Base-by-base conservation (phyloP, 106 monocot genomes). In the Apostasia shenzhenica region DNA sequence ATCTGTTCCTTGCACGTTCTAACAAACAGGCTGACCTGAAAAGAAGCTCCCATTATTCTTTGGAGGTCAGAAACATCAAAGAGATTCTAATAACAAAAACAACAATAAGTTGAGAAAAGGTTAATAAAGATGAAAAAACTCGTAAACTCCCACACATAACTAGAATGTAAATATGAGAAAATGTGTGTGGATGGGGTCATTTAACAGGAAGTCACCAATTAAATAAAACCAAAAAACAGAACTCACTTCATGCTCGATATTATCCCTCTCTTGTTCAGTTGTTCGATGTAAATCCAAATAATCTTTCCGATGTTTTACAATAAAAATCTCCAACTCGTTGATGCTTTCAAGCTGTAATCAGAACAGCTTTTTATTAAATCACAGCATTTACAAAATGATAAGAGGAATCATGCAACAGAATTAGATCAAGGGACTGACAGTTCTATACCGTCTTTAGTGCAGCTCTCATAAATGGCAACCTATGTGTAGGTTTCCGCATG, bases 1-100 rank as follows among this genome's bases (percentile, higher is more conserved):
- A 95, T 95, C 67, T 91, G 95, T 3, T 95, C 95, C 76, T 91
- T 95, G 91, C 91, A 91, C 39, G 86, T 64, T 78, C 86, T 95
- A 14, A 91, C 80, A 81, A 95, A 95, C 54, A 86, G 63, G 66
- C 82, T 77, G 68, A 95, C 86, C 95, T 95, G 75, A 59, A 76
- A 6, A 57, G 38, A 45, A 52, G 39, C 2, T 14, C 37, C 4
- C 12, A 62, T 62, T 45, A 62, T 45, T 45, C 62, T 62, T 8
- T 62, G 42, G 42, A 45, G n/a, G 10, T 4, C 12, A 45, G 45
- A 62, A 44, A 13, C 43, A 62, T 62, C 2, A 45, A 13, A 5
- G 12, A 44, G 6, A 44, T 62, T 6, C 52, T 45, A 2, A 40
- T 59, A 11, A 45, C 10, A 45, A 62, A 45, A 39, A 13, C 37